Base-by-base conservation (phyloP, 495 filamentous ascomycete genomes). In the Penicillium herquei region DNA sequence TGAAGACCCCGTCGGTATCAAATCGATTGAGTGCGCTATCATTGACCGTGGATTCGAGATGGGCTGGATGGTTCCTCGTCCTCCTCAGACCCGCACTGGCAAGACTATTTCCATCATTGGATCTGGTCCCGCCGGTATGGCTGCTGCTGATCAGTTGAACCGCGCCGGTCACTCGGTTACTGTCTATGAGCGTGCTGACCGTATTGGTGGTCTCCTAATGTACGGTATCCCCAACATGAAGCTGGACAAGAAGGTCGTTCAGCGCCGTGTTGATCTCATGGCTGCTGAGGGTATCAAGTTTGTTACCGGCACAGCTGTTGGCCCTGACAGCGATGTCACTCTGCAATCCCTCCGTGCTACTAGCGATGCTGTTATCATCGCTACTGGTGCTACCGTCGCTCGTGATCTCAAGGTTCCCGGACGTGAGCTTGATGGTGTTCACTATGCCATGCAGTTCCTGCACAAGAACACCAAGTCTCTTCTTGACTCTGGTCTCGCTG, bases 191-290 rank as follows among this genome's bases (percentile, higher is more conserved):
- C 90, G 94, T 39, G 84, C 94, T 57, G 94, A 99, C 70, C 90
- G 94, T 56, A 77, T 88, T 55, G 94, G 94, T 72, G 94, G 94
- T 66, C 78, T 99, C 56, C 87, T 99, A 64, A 99, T 99, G 94
- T 87, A 99, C 68, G 94, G 94, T 61, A 99, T 99, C 57, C 94
- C 94, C 45, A 99, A 99, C 81, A 99, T 99, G 94, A 99, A 99
- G 81, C 87, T 99, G 31, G 94, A 99, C 82, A 99, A 99, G 83
- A 91, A 90, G 67, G 83, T 99, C 53, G 94, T 99, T 47, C 91
- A 98, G 80, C 89, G 94, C 47, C 89, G 94, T 66, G 91, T 94
- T 17, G 88, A 99, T 73, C 88, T 99, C 73, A 96, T 99, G 92
- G 89, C 88, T 49, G 85, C 85, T 10, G 94, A 99, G 73, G 95